Conservation (phyloP, 805 yeast genomes). For the Priceomyces medius region DNA sequence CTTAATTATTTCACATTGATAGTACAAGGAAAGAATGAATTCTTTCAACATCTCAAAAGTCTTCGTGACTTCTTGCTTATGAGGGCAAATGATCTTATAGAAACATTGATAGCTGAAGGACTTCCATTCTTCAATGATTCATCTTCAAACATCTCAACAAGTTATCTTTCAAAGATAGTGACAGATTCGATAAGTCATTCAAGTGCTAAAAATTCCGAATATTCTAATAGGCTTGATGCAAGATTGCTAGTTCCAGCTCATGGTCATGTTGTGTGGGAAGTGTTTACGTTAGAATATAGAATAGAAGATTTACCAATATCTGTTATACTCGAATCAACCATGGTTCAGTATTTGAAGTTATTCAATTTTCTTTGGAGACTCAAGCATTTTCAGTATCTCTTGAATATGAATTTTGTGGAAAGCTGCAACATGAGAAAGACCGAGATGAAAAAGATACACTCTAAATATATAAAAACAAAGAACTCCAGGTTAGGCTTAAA, state of each 20-base stretch:
- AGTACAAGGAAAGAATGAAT: slow-evolving; percentile 48
- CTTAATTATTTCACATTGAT: slow-evolving; percentile 49
- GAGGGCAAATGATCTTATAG: slow-evolving; percentile 81
- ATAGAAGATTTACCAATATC: slow-evolving; percentile 55
- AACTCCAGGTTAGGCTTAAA: slow-evolving; percentile 27
- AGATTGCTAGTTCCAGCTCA: slow-evolving; percentile 72
- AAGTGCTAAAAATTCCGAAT: slow-evolving; percentile 42
- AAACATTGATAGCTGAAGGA: slow-evolving; percentile 58
- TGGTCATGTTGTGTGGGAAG: slow-evolving; percentile 81
- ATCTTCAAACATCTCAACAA: slow-evolving; percentile 61
- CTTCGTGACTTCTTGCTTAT: slow-evolving; percentile 67
- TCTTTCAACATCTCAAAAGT: slow-evolving; percentile 56
- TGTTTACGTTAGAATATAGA: slow-evolving; percentile 80
- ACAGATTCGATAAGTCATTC: slow-evolving; percentile 62
- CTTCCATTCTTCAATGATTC: slow-evolving; percentile 54
- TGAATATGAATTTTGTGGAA: slow-evolving; percentile 36
- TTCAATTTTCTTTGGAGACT: slow-evolving; percentile 86
- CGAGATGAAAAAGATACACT: slow-evolving; percentile 21
- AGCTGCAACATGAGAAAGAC: slow-evolving; percentile 24
- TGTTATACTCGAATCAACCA: slow-evolving; percentile 37
- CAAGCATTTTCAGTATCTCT: slow-evolving; percentile 55
- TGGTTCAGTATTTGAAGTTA: slow-evolving; percentile 58
- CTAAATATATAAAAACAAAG: slow-evolving; percentile 13
- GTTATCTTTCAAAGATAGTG: slow-evolving; percentile 61
- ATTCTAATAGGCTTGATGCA: slow-evolving; percentile 70